phyloP scores from a whole-genome alignment of 139 green algal genomes.

The Haematococcus sp. region DNA sequence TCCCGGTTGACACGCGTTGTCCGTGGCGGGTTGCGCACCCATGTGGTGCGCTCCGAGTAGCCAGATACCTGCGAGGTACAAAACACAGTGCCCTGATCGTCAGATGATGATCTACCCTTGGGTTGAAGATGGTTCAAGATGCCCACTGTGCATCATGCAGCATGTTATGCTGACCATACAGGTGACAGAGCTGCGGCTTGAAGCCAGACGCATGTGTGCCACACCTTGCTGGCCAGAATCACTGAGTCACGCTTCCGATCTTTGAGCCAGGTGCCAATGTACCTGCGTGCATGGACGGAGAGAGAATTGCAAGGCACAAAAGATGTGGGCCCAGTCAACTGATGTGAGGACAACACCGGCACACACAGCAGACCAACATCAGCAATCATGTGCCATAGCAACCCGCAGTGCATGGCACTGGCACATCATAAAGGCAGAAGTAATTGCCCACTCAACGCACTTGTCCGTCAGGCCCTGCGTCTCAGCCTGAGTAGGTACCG shows the following conservation, averaged over 20 bases:
- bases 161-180: too few relatives aligned
- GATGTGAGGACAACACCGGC: too few relatives aligned
- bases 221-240: constrained; percentile 86
- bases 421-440: too few relatives aligned
- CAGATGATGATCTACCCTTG: not conserved
- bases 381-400: too few relatives aligned
- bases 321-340: too few relatives aligned
- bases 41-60: constrained; percentile 55
- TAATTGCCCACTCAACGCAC: too few relatives aligned
- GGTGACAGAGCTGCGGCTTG: too few relatives aligned
- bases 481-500: constrained; percentile 47
- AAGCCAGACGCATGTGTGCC: too few relatives aligned
- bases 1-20: constrained; percentile 37
- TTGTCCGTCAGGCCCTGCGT: constrained; percentile 79
- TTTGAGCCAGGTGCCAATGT: constrained; percentile 85
- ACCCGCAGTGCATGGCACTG: too few relatives aligned
- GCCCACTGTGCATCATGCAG: too few relatives aligned
- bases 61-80: constrained; percentile 60
- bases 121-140: not conserved
- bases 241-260: constrained; percentile 60
- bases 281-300: constrained; percentile 17
- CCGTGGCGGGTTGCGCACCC: constrained; percentile 39
- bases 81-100: not conserved
- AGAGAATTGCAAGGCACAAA: too few relatives aligned
- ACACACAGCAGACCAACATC: too few relatives aligned